Conservation (phyloP, 495 filamentous ascomycete species). For the Penicillium mononematosum region DNA sequence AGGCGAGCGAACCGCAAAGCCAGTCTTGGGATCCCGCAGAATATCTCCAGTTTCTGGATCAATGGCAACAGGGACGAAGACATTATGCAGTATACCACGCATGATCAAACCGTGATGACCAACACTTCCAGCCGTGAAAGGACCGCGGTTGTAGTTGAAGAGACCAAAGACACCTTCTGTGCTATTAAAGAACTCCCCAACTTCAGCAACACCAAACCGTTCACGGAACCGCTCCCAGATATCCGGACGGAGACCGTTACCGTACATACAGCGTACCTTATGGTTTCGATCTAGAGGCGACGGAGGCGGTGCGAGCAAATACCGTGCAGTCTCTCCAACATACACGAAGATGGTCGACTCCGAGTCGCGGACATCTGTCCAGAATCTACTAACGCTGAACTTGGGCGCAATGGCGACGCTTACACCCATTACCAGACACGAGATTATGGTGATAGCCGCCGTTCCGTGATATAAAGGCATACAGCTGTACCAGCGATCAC, state of each 20-base stretch:
- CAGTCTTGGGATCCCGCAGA: conserved; percentile 60
- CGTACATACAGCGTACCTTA: conserved; percentile 64
- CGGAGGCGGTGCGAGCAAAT: conserved; percentile 68
- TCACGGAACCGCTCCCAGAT: conserved; percentile 70
- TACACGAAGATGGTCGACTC: conserved; percentile 71
- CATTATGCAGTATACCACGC: conserved; percentile 49
- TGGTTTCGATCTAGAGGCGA: conserved; percentile 64
- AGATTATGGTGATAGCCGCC: conserved; percentile 55
- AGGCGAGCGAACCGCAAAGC: conserved; percentile 59
- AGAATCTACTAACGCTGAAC: conserved; percentile 72
- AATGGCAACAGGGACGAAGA: conserved; percentile 64
- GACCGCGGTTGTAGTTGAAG: conserved; percentile 57
- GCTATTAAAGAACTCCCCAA: conserved; percentile 66
- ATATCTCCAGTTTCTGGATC: conserved; percentile 67
- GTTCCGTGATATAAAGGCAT: conserved; percentile 86
- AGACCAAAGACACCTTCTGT: conserved; percentile 62
- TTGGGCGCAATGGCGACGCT: conserved; percentile 66
- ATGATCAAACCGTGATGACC: conserved; percentile 69
- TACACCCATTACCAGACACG: conserved; percentile 54
- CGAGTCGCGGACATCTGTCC: conserved; percentile 69
- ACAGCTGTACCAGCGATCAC: conserved; percentile 69
- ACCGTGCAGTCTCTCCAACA: conserved; percentile 79
- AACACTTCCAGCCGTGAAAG: conserved; percentile 61
- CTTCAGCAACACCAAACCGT: conserved; percentile 58
- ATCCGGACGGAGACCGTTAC: conserved; percentile 76